Conservation (phyloP, 2,329 filamentous ascomycete genomes). For the Paracamarosporium sp. region DNA sequence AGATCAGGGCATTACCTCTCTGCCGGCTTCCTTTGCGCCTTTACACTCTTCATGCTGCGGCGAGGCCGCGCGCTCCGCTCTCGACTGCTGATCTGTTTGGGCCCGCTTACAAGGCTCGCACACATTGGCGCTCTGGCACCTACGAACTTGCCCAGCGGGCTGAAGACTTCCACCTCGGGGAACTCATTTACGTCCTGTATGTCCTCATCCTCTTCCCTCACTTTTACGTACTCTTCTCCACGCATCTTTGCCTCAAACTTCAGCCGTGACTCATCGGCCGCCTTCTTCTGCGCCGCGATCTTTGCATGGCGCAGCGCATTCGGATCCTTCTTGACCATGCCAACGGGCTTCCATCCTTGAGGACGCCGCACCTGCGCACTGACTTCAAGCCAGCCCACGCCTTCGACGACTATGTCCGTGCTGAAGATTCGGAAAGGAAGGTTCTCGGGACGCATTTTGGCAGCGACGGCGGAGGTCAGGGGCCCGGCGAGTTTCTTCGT, state of each 20-base stretch:
- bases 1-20: neutral
- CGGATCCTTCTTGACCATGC: slow-evolving; percentile 58
- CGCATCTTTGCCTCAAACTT: slow-evolving; percentile 43
- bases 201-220: slow-evolving; percentile 17
- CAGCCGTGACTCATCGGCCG: slow-evolving; percentile 18
- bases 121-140: slow-evolving; percentile 72
- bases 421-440: slow-evolving; percentile 82
- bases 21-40: slow-evolving; percentile 38
- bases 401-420: slow-evolving; percentile 87
- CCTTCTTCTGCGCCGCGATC: slow-evolving; percentile 9
- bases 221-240: slow-evolving; percentile 27
- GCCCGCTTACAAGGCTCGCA: slow-evolving; percentile 67
- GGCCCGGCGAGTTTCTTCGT: slow-evolving; percentile 80
- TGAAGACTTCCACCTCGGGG: slow-evolving; percentile 84
- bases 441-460: slow-evolving; percentile 68
- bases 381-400: slow-evolving; percentile 92
- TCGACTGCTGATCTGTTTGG: slow-evolving; percentile 59
- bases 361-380: slow-evolving; percentile 74
- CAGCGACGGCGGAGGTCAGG: slow-evolving; percentile 68
- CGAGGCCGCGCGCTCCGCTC: slow-evolving; percentile 65
- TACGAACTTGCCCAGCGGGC: slow-evolving; percentile 82
- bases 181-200: slow-evolving; percentile 45
- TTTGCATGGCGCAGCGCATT: slow-evolving; percentile 31
- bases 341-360: slow-evolving; percentile 36
- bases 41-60: slow-evolving; percentile 68